Evolutionary conservation across 2,329 filamentous ascomycete genomes (phyloP).

Genomic region (Penicillium concentricum): DNA sequence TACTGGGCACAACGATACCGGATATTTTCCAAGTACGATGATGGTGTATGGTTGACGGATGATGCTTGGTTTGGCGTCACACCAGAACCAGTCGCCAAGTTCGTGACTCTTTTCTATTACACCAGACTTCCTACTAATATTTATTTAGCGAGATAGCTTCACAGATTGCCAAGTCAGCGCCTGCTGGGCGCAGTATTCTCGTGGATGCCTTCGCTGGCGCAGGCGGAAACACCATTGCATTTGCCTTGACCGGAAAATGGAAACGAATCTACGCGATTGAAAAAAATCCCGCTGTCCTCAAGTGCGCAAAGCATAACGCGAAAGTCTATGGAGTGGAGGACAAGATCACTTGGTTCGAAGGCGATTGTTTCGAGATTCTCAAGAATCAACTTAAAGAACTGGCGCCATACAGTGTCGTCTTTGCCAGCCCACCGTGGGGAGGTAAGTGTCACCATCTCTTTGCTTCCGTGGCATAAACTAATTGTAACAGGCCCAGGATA

Average conservation of each 20-base stretch:
- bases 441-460: slow-evolving; percentile 46
- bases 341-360: slow-evolving; percentile 80
- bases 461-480: background rate
- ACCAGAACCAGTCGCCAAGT: slow-evolving; percentile 86
- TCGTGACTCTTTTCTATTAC: slow-evolving; percentile 30
- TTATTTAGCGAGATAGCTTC: slow-evolving; percentile 67
- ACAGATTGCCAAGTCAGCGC: slow-evolving; percentile 62
- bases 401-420: slow-evolving; percentile 59
- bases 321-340: slow-evolving; percentile 75
- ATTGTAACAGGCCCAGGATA: slow-evolving; percentile 58
- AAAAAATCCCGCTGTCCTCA: slow-evolving; percentile 73
- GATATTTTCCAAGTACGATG: slow-evolving; percentile 83
- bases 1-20: slow-evolving; percentile 89
- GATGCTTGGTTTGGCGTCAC: slow-evolving; percentile 97
- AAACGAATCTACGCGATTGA: slow-evolving; percentile 85
- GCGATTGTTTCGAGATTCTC: slow-evolving; percentile 79
- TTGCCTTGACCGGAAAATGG: slow-evolving; percentile 78
- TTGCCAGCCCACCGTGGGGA: slow-evolving; percentile 73
- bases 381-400: slow-evolving; percentile 49
- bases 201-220: slow-evolving; percentile 90
- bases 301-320: slow-evolving; percentile 91
- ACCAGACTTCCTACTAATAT: background rate
- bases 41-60: slow-evolving; percentile 86
- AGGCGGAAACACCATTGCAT: slow-evolving; percentile 93
- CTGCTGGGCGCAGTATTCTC: slow-evolving; percentile 61